Conservation (phyloP, 495 filamentous ascomycete species). For the Talaromyces proteolyticus region DNA sequence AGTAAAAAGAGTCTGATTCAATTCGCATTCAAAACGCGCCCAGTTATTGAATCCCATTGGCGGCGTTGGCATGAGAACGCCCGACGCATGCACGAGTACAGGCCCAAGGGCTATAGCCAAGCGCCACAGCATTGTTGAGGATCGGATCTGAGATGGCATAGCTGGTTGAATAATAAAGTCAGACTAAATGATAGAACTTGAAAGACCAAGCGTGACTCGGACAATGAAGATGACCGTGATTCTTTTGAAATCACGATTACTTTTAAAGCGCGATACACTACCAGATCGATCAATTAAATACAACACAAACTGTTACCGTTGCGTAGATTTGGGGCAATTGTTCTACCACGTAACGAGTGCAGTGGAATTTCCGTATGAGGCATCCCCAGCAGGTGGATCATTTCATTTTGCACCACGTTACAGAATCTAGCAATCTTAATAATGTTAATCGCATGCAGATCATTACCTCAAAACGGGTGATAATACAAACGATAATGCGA, state of each 20-base stretch:
- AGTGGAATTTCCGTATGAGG: no score
- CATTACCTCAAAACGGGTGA: no score
- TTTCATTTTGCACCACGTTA: no score
- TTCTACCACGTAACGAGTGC: not conserved
- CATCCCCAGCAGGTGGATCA: no score
- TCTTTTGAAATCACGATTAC: no score
- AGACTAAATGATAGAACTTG: no score
- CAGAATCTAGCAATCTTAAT: no score
- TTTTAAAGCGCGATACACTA: not conserved
- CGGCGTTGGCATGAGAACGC: slow-evolving; percentile 26
- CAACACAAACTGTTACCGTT: not conserved
- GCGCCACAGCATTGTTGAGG: not conserved
- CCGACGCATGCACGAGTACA: not conserved
- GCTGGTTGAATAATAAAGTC: not conserved
- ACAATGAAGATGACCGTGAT: no score
- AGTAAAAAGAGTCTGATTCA: slow-evolving; percentile 35
- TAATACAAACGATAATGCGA: no score
- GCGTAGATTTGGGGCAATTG: not conserved
- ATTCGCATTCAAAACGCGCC: slow-evolving; percentile 34
- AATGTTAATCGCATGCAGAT: no score
- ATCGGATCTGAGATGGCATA: not conserved
- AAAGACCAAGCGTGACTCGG: no score
- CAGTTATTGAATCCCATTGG: slow-evolving; percentile 43
- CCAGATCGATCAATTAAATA: not conserved
- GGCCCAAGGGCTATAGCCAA: not conserved